phyloP scores from a whole-genome alignment of 257 asterid species.

The Solanum dulcamara region DNA sequence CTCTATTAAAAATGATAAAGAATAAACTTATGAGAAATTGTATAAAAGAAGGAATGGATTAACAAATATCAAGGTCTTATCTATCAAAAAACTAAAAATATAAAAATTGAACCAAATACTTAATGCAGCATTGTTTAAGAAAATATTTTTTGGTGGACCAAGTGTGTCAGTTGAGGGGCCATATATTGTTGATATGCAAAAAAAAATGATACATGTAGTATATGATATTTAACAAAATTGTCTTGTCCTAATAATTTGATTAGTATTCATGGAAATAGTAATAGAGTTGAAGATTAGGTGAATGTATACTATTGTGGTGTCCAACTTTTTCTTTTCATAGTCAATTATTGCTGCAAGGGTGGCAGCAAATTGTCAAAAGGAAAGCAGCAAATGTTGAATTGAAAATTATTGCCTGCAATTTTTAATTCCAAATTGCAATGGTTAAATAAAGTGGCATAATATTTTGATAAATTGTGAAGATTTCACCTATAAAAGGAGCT shows the following conservation, averaged over 20 bases:
- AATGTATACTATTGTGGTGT: background rate
- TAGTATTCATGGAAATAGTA: background rate
- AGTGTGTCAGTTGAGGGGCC: background rate
- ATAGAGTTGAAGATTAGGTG: background rate
- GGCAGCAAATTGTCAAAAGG: no score
- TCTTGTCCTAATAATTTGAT: background rate
- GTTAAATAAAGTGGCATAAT: no score
- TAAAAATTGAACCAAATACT: background rate
- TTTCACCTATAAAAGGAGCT: no score
- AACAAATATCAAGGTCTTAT: background rate
- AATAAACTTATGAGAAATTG: background rate
- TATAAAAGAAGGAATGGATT: background rate
- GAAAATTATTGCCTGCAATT: no score
- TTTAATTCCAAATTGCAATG: no score
- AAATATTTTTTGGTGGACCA: background rate
- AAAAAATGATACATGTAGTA: background rate
- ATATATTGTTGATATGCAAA: background rate
- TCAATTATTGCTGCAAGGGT: no score
- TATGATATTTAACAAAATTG: background rate
- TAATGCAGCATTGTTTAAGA: background rate
- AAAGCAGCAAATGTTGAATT: no score
- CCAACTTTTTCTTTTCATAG: no score
- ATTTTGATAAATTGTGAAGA: no score
- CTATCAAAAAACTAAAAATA: background rate
- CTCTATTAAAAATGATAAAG: background rate